These are phyloP conservation scores for Digitaria exilis DNA, from an alignment of 202 grass and related monocot species.

Conservation along the genomic window DNA sequence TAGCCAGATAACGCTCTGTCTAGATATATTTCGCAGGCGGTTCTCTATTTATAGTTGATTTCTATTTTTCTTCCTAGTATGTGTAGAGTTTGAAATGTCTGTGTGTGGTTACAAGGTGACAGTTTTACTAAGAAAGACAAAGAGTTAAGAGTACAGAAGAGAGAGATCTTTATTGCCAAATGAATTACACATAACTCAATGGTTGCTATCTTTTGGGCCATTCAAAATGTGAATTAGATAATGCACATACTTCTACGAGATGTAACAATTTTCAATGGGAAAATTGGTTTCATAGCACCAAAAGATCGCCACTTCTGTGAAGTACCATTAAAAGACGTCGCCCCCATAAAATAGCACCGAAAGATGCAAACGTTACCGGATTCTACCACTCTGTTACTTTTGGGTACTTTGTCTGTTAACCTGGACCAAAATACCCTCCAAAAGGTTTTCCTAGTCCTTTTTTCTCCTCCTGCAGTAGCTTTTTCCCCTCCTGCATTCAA, in stretches of 20 bases:
- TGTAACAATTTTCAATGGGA: neutral
- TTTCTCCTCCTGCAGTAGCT: too few species aligned
- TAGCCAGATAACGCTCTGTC: neutral
- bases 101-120: neutral
- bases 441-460: too few species aligned
- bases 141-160: too few species aligned
- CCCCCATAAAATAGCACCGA: too few species aligned
- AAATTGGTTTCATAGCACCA: too few species aligned
- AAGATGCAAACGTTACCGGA: too few species aligned
- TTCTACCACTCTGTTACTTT: too few species aligned
- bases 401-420: too few species aligned
- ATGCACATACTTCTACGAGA: slow-evolving; percentile 21
- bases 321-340: too few species aligned
- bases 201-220: neutral
- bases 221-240: slow-evolving; percentile 10
- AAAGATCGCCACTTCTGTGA: too few species aligned
- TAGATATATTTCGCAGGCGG: neutral
- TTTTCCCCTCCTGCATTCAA: too few species aligned
- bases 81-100: slow-evolving; percentile 8
- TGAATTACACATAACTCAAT: neutral
- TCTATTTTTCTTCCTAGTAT: slow-evolving; percentile 16
- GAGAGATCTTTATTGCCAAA: neutral
- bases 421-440: too few species aligned
- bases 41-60: slow-evolving; percentile 1
- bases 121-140: neutral